Evolutionary conservation across 768 basidiomycete genomes (phyloP), one percentile per base, ranked within the genome.

Genomic region (Agaricus bisporus): DNA sequence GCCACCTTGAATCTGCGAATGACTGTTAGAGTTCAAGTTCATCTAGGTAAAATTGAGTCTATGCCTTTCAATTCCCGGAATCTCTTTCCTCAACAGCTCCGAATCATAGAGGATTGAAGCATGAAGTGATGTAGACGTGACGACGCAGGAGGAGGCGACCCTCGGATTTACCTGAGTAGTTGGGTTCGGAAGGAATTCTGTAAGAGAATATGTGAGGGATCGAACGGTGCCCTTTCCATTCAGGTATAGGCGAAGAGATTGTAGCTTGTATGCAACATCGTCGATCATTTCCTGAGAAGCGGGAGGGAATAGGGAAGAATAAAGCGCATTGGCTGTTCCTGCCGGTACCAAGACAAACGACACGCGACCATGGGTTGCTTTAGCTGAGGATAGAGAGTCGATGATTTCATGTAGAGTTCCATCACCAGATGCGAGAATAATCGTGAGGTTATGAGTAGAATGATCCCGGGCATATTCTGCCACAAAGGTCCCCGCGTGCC

Each of bases 281-380:
- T 63, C 41, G 20, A 68, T 53, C 14, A 59, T 48, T 56, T 61
- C 58, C 5, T 45, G 41, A 17, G 37, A 15, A n/a, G 44, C 28
- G 0, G 81, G 78, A 0, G 83, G 83, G 66, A 88, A 95, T 26
- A 93, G 68, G 6, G 89, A 84, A 5, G 81, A 75, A 67, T 87
- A 94, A 32, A 97, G 75, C 0, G 95, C 95, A 65, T 98, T 98
- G 41, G 93, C 94, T n/a, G 93, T 95, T 22, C 93, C 93, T 47
- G 80, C 79, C 4, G 93, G 91, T 41, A 89, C 66, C 44, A 79
- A 76, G 15, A 72, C 81, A 56, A 85, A 71, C 32, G 61, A 62
- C 51, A 85, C 59, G 45, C 61, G 62, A 35, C 59, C 60, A 22
- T 59, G 49, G 12, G 32, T 32, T 9, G 7, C n/a, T 10, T 41